These are phyloP conservation scores for Hygrophorus pudorinus DNA, from an alignment of 768 basidiomycete genomes.

Conservation along the genomic window DNA sequence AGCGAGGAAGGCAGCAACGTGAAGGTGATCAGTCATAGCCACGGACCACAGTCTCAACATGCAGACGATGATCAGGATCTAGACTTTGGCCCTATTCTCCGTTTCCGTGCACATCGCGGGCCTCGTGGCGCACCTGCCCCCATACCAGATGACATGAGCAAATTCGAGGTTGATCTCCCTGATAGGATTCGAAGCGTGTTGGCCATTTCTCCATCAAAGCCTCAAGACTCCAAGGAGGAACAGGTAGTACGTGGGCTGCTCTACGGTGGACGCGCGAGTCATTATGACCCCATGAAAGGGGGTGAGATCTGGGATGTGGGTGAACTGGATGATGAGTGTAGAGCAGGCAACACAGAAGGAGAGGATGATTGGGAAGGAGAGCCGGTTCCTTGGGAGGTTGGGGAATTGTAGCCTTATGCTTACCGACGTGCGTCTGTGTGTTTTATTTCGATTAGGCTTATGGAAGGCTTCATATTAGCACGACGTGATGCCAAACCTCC, in stretches of 20 bases:
- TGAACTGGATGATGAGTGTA: conserved; percentile 32
- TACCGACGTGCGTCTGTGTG: background rate
- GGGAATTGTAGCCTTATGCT: conserved; percentile 42
- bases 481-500: background rate
- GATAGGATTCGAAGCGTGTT: conserved; percentile 57
- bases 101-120: conserved; percentile 22
- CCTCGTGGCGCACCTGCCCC: conserved; percentile 11
- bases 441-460: background rate
- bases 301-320: conserved; percentile 74
- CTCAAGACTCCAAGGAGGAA: conserved; percentile 35
- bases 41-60: background rate
- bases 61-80: conserved; percentile 20
- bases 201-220: conserved; percentile 42
- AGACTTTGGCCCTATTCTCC: conserved; percentile 24
- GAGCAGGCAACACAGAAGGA: conserved; percentile 24
- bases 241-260: conserved; percentile 50
- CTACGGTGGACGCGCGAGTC: conserved; percentile 42
- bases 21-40: conserved; percentile 22
- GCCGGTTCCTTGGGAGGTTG: conserved; percentile 73
- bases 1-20: conserved; percentile 22
- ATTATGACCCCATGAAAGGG: conserved; percentile 52
- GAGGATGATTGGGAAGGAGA: conserved; percentile 77
- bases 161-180: conserved; percentile 49
- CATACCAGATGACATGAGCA: conserved; percentile 19
- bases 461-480: background rate